A percentile compares a stretch with the other conserved stretches of the same genome.
Conservation (phyloP, 1,139 yeast species). For the Geotrichum cucujoidarum region DNA sequence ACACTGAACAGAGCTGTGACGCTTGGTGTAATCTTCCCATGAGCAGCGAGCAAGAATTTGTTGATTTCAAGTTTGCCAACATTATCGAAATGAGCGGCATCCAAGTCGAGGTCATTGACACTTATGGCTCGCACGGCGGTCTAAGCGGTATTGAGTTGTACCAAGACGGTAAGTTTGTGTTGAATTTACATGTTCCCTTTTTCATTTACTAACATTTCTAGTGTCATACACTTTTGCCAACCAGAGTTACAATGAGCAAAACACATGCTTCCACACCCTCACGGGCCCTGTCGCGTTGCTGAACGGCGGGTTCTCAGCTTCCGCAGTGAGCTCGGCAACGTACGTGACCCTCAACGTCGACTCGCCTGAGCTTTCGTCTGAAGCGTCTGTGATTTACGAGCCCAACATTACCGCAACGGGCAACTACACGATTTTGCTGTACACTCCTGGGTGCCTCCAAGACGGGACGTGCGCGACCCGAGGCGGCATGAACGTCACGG, state of each 20-base stretch:
- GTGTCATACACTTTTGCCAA: conserved; percentile 65
- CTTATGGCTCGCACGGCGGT: conserved; percentile 66
- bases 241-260: conserved; percentile 63
- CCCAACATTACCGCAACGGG: conserved; percentile 76
- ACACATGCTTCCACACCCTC: conserved; percentile 27
- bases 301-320: conserved; percentile 23
- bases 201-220: conserved; percentile 9
- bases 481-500: conserved; percentile 73
- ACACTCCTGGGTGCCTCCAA: conserved; percentile 79
- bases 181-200: neutral
- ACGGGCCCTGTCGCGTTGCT: conserved; percentile 29
- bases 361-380: conserved; percentile 33
- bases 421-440: conserved; percentile 61
- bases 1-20: conserved; percentile 54
- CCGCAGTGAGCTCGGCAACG: conserved; percentile 26
- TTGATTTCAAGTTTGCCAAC: conserved; percentile 80
- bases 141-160: conserved; percentile 70
- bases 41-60: conserved; percentile 49
- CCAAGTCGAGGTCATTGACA: conserved; percentile 61
- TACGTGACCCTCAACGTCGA: conserved; percentile 40
- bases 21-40: conserved; percentile 72
- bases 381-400: conserved; percentile 52
- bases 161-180: conserved; percentile 46
- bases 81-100: conserved; percentile 56
- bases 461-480: conserved; percentile 68